These are phyloP conservation scores for Kodamaea anthophila DNA, from an alignment of 1,139 yeast genomes.

Conservation along the genomic window DNA sequence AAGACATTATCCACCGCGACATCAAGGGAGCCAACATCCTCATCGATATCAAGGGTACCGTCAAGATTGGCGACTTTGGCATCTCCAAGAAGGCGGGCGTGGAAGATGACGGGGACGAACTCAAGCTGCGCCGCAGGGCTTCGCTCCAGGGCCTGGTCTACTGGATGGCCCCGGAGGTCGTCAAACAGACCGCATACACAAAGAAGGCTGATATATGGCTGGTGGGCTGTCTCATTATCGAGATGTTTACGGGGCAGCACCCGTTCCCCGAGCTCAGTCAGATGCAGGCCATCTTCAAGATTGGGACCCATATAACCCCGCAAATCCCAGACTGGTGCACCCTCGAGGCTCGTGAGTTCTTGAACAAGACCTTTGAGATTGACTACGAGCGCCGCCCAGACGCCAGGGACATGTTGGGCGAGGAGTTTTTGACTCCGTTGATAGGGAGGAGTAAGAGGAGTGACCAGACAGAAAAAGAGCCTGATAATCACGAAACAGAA, in stretches of 20 bases:
- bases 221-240: constrained; percentile 83
- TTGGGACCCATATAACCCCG: constrained; percentile 78
- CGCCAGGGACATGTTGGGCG: constrained; percentile 63
- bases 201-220: constrained; percentile 95
- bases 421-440: constrained; percentile 51
- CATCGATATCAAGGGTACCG: constrained; percentile 86
- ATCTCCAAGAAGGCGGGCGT: constrained; percentile 71
- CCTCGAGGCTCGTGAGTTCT: constrained; percentile 59
- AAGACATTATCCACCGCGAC: constrained; percentile 83
- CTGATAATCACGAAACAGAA: too few species aligned
- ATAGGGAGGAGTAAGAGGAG: constrained; percentile 29
- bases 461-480: too few species aligned
- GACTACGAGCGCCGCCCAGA: constrained; percentile 70
- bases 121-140: constrained; percentile 52
- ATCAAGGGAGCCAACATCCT: constrained; percentile 90
- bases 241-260: constrained; percentile 92
- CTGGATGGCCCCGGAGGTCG: constrained; percentile 99
- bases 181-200: constrained; percentile 83
- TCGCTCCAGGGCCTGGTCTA: constrained; percentile 90
- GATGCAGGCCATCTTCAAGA: constrained; percentile 92
- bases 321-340: constrained; percentile 76
- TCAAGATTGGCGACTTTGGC: constrained; percentile 91
- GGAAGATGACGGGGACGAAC: constrained; percentile 12
- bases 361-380: constrained; percentile 62
- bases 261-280: constrained; percentile 92